A percentile compares a stretch with the other conserved stretches of the same genome.
Conservation (phyloP, 2,329 filamentous ascomycete species). For the Clonostachys rosea region DNA sequence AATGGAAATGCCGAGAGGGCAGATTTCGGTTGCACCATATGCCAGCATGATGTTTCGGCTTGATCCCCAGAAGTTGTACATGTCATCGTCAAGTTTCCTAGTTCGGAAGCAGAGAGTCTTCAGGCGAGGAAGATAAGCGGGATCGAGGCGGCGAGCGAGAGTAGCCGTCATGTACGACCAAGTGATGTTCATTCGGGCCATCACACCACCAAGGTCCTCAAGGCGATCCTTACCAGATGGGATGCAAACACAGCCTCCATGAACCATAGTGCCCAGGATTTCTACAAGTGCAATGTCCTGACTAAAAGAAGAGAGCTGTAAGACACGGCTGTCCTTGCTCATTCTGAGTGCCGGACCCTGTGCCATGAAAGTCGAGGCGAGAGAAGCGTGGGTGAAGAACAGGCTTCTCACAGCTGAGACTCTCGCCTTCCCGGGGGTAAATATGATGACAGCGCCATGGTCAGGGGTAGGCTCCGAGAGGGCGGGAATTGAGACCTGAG, state of each 20-base stretch:
- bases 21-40: slow-evolving; percentile 46
- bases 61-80: slow-evolving; percentile 38
- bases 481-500: slow-evolving; percentile 17
- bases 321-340: slow-evolving; percentile 43
- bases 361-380: slow-evolving; percentile 47
- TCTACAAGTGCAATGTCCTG: slow-evolving; percentile 49
- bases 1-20: slow-evolving; percentile 45
- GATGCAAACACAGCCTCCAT: slow-evolving; percentile 56
- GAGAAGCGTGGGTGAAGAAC: slow-evolving; percentile 55
- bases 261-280: slow-evolving; percentile 43
- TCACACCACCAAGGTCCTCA: slow-evolving; percentile 42
- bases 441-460: slow-evolving; percentile 56
- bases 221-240: slow-evolving; percentile 44
- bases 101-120: slow-evolving; percentile 40
- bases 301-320: slow-evolving; percentile 49
- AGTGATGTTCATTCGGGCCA: slow-evolving; percentile 44
- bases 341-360: slow-evolving; percentile 47
- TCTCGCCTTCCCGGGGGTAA: slow-evolving; percentile 47
- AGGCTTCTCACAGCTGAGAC: slow-evolving; percentile 43
- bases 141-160: slow-evolving; percentile 41
- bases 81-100: slow-evolving; percentile 42
- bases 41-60: slow-evolving; percentile 41
- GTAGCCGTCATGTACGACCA: slow-evolving; percentile 54
- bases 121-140: slow-evolving; percentile 27
- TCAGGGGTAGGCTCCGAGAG: slow-evolving; percentile 27